Evolutionary conservation across 805 yeast species (phyloP).

Genomic region (Sungouiozyma intestinalis): DNA sequence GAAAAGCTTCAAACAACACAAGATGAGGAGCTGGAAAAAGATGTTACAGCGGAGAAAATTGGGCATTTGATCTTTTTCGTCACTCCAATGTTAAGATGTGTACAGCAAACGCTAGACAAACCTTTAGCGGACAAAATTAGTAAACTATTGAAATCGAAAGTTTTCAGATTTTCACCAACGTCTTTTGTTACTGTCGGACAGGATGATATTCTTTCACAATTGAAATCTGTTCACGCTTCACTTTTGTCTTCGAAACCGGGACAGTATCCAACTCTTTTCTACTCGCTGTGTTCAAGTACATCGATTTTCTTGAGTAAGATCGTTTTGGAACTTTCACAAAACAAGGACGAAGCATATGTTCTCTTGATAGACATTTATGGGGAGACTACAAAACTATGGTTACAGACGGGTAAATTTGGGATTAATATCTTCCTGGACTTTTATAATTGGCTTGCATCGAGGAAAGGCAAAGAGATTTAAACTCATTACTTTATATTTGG

Average conservation of each 20-base stretch:
- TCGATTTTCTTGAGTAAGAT: slow-evolving; percentile 49
- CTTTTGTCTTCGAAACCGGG: slow-evolving; percentile 30
- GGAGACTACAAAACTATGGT: slow-evolving; percentile 52
- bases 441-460: slow-evolving; percentile 66
- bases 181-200: slow-evolving; percentile 12
- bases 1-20: slow-evolving; percentile 11
- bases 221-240: slow-evolving; percentile 36
- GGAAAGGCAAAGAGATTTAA: slow-evolving; percentile 24
- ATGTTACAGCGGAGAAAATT: slow-evolving; percentile 6
- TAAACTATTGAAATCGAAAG: slow-evolving; percentile 50
- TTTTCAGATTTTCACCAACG: slow-evolving; percentile 40
- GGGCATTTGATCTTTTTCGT: slow-evolving; percentile 34
- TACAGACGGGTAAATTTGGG: slow-evolving; percentile 24
- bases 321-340: slow-evolving; percentile 23
- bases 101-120: slow-evolving; percentile 59
- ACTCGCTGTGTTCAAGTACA: slow-evolving; percentile 48
- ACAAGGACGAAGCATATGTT: slow-evolving; percentile 31
- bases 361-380: slow-evolving; percentile 47
- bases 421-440: slow-evolving; percentile 54
- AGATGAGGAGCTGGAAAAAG: not conserved
- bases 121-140: slow-evolving; percentile 65
- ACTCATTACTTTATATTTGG: not conserved
- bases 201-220: slow-evolving; percentile 14
- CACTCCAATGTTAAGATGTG: slow-evolving; percentile 47
- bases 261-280: slow-evolving; percentile 30